These are phyloP conservation scores for Jackrogersella multiformis DNA, from an alignment of 495 filamentous ascomycete genomes.

Conservation along the genomic window DNA sequence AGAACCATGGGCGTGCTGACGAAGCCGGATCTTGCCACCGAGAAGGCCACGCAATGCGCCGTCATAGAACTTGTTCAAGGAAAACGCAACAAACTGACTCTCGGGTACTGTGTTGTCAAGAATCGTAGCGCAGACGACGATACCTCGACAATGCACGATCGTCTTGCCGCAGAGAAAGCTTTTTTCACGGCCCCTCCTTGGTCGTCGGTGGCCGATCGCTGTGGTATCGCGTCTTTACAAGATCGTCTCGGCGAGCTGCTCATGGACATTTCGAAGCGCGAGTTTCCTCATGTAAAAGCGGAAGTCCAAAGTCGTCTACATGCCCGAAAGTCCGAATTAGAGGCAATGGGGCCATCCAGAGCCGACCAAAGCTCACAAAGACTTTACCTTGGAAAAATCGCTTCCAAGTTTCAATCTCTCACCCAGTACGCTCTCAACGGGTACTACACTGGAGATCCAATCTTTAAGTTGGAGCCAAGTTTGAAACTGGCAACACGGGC, in stretches of 20 bases:
- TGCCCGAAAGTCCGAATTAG: neutral
- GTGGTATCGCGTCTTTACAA: constrained; percentile 27
- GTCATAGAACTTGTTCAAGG: constrained; percentile 57
- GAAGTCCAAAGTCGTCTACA: constrained; percentile 2
- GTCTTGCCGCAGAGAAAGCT: constrained; percentile 38
- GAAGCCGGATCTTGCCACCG: constrained; percentile 63
- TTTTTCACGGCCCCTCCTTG: constrained; percentile 44
- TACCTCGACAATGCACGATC: constrained; percentile 35
- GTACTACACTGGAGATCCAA: constrained; percentile 50
- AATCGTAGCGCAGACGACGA: constrained; percentile 55
- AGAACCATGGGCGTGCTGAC: constrained; percentile 64
- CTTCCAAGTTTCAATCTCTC: constrained; percentile 50
- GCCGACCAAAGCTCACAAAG: constrained; percentile 39
- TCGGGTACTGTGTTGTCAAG: constrained; percentile 63
- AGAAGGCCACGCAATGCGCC: constrained; percentile 54
- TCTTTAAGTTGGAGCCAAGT: constrained; percentile 41
- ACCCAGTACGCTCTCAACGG: constrained; percentile 31
- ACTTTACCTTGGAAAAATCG: constrained; percentile 51
- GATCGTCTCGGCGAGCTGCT: constrained; percentile 27
- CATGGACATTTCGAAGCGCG: neutral
- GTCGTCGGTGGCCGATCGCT: constrained; percentile 12
- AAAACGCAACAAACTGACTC: constrained; percentile 43
- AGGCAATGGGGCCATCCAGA: constrained; percentile 5
- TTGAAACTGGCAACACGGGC: neutral
- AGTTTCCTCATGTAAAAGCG: constrained; percentile 21